Base-by-base conservation (phyloP, 768 basidiomycete genomes). In the Boletus subcaerulescens region DNA sequence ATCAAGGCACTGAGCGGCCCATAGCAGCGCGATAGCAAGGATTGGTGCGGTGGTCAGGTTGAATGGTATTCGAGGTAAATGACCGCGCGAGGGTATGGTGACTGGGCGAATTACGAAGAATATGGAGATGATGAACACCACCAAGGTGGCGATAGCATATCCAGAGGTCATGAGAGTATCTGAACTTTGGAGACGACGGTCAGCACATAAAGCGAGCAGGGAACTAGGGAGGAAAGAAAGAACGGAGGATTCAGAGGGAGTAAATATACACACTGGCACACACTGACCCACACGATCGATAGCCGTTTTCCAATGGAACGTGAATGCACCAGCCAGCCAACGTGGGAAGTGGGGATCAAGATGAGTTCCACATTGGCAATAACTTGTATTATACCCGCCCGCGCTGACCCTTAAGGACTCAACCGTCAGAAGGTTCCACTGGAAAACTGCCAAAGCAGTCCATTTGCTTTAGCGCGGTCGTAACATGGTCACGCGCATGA, bases 31-130 rank as follows among this genome's bases (percentile, higher is more conserved):
- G 24, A 84, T 81, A 12, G 79, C 75, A 45, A 79, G 61, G 20
- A 82, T 80, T 1, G 82, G 82, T 1, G 81, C 79, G 4, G 80
- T 81, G 2, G 77, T 80, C 39, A 84, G 75, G 62, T 82, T 76
- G 42, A 84, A 64, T 11, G 69, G 72, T 18, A 80, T 62, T 29
- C 62, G 68, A n/a, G 62, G 60, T 43, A 69, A 60, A 5, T 67
- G 73, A 3, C 74, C 60, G 6, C 60, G 68, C 1, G 76, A 62
- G 14, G 74, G 76, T 62, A 83, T 71, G 3, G 71, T 62, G 31
- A 80, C 65, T 2, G 80, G 77, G 18, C 64, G 67, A 41, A 83
- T 82, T 0, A 84, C 82, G 53, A 78, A 77, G 50, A 75, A 61
- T 39, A 80, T 83, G 5, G 82, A 83, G 29, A 79, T 36, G 47